Base-by-base conservation (phyloP, 805 yeast species). In the Candida sonorensis region DNA sequence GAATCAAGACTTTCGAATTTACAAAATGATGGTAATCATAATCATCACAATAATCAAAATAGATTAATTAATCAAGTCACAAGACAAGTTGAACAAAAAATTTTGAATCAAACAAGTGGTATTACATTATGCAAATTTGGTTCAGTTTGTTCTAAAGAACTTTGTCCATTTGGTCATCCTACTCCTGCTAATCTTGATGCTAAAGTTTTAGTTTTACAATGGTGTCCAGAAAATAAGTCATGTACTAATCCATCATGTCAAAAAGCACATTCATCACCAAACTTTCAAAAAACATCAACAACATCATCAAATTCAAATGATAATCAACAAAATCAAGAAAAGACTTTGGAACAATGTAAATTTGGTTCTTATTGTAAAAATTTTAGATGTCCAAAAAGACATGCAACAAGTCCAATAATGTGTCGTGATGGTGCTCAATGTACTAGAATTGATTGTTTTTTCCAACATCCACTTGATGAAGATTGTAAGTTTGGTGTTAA, bases 121-220 rank as follows among this genome's bases (percentile, higher is more conserved):
- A 67, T 73, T 36, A 70, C 72, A 3, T 50, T 80, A 23, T 87
- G 96, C 64, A 82, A 81, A 53, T 87, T 74, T 57, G 92, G 90
- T 30, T 64, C 69, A 16, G 56, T 74, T 24, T 87, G 96, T 59
- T 66, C 83, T 16, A 83, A 82, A 49, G 85, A 77, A 40, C 60
- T 74, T 40, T 87, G 96, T 63, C 85, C 87, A 18, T 85, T 79
- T 62, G 95, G 87, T 17, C 96, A 87, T 53, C 95, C 97, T 27
- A 84, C 95, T 0, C 92, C 94, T 2, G 81, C 85, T 12, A 84
- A 81, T 59, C 73, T 69, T 40, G 76, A 71, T 40, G 86, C 87
- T 18, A 75, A 77, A 45, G 84, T 86, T 25, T 62, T 72, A 11
- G 68, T 70, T 12, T 60, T 72, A 29, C 80, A 75, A 43, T 83